Evolutionary conservation across 176 grass and related monocot species (phyloP), one percentile per base, ranked within the genome.

Genomic region (Thinopyrum elongatum): DNA sequence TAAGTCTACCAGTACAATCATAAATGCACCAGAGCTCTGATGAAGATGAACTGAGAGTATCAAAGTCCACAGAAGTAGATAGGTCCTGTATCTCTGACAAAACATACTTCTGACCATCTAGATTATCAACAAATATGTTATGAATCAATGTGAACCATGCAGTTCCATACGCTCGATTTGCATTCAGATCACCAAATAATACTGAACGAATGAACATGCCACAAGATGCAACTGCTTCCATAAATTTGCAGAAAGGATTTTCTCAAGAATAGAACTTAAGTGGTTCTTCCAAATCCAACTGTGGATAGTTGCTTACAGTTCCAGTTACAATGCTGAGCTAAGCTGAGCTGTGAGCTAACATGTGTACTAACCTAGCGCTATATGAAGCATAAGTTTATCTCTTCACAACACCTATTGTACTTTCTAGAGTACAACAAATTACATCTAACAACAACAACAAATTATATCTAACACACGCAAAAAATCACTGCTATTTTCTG

Each of bases 391-490:
- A 85, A 5, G 26, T 55, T 71, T 61, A 70, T 64, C 58, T 23
- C 66, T 87, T 80, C 80, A 87, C 42, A 87, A 75, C 66, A 87
- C 38, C 46, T 80, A 80, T 75, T n/a, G 55, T 49, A 77, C 77
- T 75, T 72, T 82, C 57, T 39, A 81, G 10, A 60, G 77, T 77
- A 70, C n/a, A 76, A 84, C 35, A 80, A 80, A 81, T 30, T 51
- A 51, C 44, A 87, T 44, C 35, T 29, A 84, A 84, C 36, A 39
- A 39, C 38, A 39, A 44, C 22, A 75, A 83, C 34, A 80, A 74
- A 76, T n/a, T 62, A 57, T 61, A 87, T 47, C 38, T 34, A 88
- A 85, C 19, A 22, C 39, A 65, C 6, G 76, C 29, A 42, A 62
- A 69, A 74, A 31, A 51, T 70, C 10, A 0, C 23, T 85, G 41